Evolutionary conservation across 805 yeast species (phyloP).

Genomic region (Candida suzukii): DNA sequence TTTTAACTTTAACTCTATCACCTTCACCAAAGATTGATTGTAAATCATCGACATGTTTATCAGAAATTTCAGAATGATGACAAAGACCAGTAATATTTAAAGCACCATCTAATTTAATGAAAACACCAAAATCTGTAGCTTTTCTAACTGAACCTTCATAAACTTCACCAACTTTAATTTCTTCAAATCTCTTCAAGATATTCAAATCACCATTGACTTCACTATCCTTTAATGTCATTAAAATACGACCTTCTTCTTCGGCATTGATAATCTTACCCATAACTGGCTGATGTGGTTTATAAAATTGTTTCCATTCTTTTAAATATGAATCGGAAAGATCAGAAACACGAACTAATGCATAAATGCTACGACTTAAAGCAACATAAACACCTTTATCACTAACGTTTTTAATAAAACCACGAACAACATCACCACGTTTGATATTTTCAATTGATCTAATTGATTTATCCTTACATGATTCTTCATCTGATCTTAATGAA

Average conservation of each 20-base stretch:
- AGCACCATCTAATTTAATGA: conserved; percentile 73
- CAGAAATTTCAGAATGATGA: conserved; percentile 80
- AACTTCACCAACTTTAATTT: conserved; percentile 61
- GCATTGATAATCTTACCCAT: conserved; percentile 64
- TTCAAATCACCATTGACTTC: conserved; percentile 67
- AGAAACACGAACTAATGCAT: conserved; percentile 74
- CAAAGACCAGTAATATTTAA: conserved; percentile 77
- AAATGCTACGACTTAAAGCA: conserved; percentile 59
- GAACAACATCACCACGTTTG: conserved; percentile 62
- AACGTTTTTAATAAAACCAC: conserved; percentile 74
- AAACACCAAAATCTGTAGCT: conserved; percentile 86
- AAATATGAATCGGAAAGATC: conserved; percentile 77
- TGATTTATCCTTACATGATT: conserved; percentile 44
- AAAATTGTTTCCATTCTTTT: conserved; percentile 83
- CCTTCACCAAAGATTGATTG: conserved; percentile 74
- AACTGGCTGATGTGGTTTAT: conserved; percentile 64
- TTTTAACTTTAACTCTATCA: conserved; percentile 82
- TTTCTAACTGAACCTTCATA: conserved; percentile 73
- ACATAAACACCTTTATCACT: conserved; percentile 75
- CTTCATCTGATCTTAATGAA: conserved; percentile 49
- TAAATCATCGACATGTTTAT: conserved; percentile 46
- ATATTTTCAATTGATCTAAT: conserved; percentile 47
- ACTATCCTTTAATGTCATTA: conserved; percentile 74
- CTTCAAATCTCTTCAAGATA: conserved; percentile 54
- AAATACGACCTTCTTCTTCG: conserved; percentile 54